Base-by-base conservation (phyloP, 164 flowering plant genomes). In the Kingdonia uniflora region DNA sequence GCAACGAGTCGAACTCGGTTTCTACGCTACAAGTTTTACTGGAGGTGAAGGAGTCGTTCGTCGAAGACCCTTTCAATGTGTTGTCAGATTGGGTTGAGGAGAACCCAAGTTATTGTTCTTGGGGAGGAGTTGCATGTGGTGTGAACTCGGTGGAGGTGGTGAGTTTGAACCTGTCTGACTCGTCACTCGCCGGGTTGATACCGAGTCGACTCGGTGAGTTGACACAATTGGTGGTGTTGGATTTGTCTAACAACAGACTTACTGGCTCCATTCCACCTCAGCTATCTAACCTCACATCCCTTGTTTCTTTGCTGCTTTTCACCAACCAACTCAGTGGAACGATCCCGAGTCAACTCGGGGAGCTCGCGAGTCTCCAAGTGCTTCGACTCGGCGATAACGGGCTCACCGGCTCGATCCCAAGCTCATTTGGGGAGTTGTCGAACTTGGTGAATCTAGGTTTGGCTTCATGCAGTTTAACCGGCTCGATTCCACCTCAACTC, bases 311-410 rank as follows among this genome's bases (percentile, higher is more conserved):
- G 60, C 82, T 81, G 26, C 86, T 94, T 39, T 89, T 67, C 66
- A 73, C 97, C 5, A 94, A 94, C 78, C 75, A 70, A 42, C 87
- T 94, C 67, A 48, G 75, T 16, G 97, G 97, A 4, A 58, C 79
- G 19, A 75, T 94, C 14, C 99, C 99, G 6, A 51, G 65, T 51
- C 70, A 80, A 42, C 78, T 94, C 53, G 84, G 95, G 11, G 62
- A 65, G 1, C 76, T 88, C 25, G 5, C 51, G 5, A 75, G 55
- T 19, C 84, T 94, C 59, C 78, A 56, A 42, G 75, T 82, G 37
- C 65, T 94, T 39, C 66, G 95, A 52, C 76, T 94, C 26, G 99
- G 99, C 11, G 87, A 94, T 61, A 94, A 94, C 57, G 74, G 46
- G 5, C 78, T 94, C 33, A 75, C 77, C 0, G 99, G 97, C 1